Evolutionary conservation across 108 stramenopile species (phyloP).

Genomic region (Nitzschia sp.): DNA sequence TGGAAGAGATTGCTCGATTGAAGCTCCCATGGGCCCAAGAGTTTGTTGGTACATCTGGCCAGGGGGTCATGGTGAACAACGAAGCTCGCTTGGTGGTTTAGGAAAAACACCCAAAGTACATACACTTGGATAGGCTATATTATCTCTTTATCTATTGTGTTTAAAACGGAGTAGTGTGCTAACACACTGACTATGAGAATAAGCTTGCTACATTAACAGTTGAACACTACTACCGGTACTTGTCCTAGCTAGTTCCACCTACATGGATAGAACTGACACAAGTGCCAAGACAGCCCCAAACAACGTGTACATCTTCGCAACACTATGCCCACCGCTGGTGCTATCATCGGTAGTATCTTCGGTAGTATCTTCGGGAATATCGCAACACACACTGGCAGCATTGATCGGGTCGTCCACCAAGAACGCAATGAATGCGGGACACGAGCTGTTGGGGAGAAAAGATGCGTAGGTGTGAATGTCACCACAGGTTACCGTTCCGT

Average conservation of each 20-base stretch:
- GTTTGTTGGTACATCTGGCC: constrained; percentile 51
- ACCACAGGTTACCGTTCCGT: constrained; percentile 10
- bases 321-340: too few relatives aligned
- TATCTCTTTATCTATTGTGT: not conserved
- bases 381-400: not conserved
- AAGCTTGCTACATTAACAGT: not conserved
- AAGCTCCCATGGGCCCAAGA: constrained; percentile 52
- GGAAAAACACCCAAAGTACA: too few relatives aligned
- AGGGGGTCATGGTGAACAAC: constrained; percentile 60
- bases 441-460: not conserved
- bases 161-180: too few relatives aligned
- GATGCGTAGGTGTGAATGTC: constrained; percentile 12
- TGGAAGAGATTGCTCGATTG: constrained; percentile 48
- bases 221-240: not conserved
- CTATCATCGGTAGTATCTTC: too few relatives aligned
- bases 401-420: constrained; percentile 4
- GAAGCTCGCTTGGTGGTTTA: constrained; percentile 48
- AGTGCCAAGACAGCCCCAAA: too few relatives aligned
- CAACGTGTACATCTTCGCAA: too few relatives aligned
- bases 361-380: too few relatives aligned
- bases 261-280: not conserved
- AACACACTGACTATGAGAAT: not conserved
- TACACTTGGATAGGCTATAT: not conserved
- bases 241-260: not conserved
- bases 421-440: not conserved